A percentile compares a stretch with the other conserved stretches of the same genome.
These are phyloP conservation scores for Margaritispora aquatica DNA, from an alignment of 495 filamentous ascomycete genomes.

Conservation along the genomic window DNA sequence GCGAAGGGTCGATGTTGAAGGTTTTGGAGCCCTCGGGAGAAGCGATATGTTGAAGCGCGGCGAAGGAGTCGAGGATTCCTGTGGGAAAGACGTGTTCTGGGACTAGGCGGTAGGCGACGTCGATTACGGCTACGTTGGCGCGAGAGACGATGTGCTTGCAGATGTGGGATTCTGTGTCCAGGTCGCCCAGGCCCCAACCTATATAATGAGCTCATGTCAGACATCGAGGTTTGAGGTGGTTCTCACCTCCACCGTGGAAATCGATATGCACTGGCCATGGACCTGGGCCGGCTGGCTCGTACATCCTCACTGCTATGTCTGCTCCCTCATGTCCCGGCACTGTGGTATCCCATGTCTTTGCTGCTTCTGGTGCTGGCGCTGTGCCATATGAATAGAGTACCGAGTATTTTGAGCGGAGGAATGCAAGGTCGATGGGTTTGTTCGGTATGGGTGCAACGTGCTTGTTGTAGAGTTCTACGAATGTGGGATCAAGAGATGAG, in stretches of 20 bases:
- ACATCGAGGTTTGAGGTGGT: background rate
- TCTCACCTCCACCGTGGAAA: conserved; percentile 5
- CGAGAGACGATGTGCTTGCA: conserved; percentile 3
- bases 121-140: conserved; percentile 2
- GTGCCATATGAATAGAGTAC: conserved; percentile 5
- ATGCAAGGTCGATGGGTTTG: background rate
- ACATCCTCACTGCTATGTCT: conserved; percentile 3
- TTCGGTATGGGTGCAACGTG: conserved; percentile 1
- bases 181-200: conserved; percentile 4
- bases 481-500: background rate
- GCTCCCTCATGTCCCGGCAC: background rate
- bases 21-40: background rate
- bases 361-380: background rate
- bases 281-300: conserved; percentile 5
- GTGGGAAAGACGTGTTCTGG: conserved; percentile 1
- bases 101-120: conserved; percentile 5
- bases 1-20: conserved; percentile 2
- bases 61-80: conserved; percentile 6
- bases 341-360: background rate
- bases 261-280: conserved; percentile 12
- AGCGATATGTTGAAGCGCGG: conserved; percentile 1
- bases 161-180: conserved; percentile 4
- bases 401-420: conserved; percentile 1
- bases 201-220: background rate
- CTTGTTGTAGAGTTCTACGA: conserved; percentile 4